Evolutionary conservation across 2,329 filamentous ascomycete genomes (phyloP).

Genomic region (Colletotrichum liaoningense): DNA sequence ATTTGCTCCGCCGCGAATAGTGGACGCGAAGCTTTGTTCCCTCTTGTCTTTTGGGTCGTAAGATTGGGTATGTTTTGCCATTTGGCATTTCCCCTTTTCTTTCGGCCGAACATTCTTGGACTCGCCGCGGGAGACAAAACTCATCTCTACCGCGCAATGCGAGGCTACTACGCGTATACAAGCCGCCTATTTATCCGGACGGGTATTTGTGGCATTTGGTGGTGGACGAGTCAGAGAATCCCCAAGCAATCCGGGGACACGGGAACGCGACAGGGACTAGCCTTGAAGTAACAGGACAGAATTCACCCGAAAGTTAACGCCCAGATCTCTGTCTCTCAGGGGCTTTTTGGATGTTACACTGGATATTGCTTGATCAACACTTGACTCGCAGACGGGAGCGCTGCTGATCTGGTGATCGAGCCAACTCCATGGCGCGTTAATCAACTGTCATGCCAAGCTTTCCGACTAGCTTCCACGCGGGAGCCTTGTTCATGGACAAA

Average conservation of each 20-base stretch:
- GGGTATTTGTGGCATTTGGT: no score
- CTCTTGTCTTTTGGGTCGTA: not conserved
- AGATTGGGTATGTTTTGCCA: not conserved
- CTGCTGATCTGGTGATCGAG: not conserved
- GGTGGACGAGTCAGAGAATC: not conserved
- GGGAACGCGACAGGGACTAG: not conserved
- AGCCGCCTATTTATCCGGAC: not conserved
- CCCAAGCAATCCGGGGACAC: not conserved
- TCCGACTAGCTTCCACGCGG: not conserved
- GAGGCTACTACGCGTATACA: not conserved
- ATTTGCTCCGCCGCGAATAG: not conserved
- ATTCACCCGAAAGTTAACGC: not conserved
- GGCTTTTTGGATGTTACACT: not conserved
- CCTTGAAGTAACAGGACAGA: not conserved
- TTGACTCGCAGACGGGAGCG: not conserved
- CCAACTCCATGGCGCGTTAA: not conserved
- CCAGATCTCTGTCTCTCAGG: not conserved
- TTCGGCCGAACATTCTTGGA: not conserved
- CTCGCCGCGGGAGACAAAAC: not conserved
- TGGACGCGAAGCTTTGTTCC: not conserved
- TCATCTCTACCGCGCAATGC: no score
- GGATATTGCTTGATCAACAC: not conserved
- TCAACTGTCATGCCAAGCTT: not conserved
- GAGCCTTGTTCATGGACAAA: not conserved
- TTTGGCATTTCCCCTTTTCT: not conserved